Base-by-base conservation (phyloP, 2,329 filamentous ascomycete species). In the Colletotrichum euphorbiae region DNA sequence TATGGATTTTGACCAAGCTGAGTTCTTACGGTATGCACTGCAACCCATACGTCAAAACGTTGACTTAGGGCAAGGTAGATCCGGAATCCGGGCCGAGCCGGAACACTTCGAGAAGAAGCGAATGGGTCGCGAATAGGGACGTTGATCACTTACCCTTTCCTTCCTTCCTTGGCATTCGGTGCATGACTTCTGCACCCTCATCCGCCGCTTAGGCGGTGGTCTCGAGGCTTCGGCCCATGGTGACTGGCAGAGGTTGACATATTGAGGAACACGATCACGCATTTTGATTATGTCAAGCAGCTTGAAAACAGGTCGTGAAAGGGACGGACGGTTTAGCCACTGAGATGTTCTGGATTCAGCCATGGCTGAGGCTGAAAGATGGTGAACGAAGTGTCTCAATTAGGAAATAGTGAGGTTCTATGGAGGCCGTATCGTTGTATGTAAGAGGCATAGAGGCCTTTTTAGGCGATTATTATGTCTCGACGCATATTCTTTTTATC, bases 161-260 rank as follows among this genome's bases (percentile, higher is more conserved):
- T 71, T 71, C 15, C 69, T 58, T 36, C 67, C 59, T 48, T 71
- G 69, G 21, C 66, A 71, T 24, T 71, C 69, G 24, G 67, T 69
- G 52, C 70, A 71, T 33, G 70, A 71, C 51, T 71, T 71, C n/a
- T 71, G 70, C 9, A 62, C 50, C 19, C 69, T 63, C 38, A 52
- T 36, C 38, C 69, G 67, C 31, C 62, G 45, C 33, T 71, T 71
- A 19, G 63, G 31, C 31, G 54, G 31, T 15, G 61, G 61, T 48
- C 55, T 65, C 7, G 65, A 65, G n/a, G 54, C 40, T 40, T 65
- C 54, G 1, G 61, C 65, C 65, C 65, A 68, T 68, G 54, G n/a
- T 59, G 40, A 19, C 7, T 33, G 24, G 12, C 5, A 3, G 46
- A 15, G 31, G 17, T 17, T 45, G 21, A 36, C 65, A 31, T 42